phyloP scores from a whole-genome alignment of 2,329 filamentous ascomycete species.

The Apiospora koreana region DNA sequence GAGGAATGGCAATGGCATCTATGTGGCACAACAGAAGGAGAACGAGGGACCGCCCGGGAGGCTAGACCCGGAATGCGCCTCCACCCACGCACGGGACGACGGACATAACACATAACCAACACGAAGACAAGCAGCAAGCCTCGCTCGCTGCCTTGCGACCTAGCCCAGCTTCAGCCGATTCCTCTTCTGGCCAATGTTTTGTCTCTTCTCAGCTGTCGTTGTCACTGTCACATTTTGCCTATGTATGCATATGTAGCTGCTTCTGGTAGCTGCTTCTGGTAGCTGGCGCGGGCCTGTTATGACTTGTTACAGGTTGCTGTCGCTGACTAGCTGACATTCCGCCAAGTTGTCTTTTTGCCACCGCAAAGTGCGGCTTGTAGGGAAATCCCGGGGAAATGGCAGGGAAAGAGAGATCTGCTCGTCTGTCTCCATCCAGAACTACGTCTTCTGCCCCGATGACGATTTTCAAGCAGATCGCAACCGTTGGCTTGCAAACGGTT shows the following conservation, averaged over 20 bases:
- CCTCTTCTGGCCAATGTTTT: not conserved
- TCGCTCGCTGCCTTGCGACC: not conserved
- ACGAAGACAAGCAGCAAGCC: not conserved
- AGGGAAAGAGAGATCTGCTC: not conserved
- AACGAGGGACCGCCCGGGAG: not conserved
- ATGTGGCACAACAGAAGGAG: not conserved
- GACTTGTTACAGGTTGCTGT: not conserved
- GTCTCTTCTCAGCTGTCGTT: not conserved
- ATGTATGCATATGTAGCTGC: not conserved
- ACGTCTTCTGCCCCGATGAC: not conserved
- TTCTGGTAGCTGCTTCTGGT: not conserved
- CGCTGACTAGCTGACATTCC: not conserved
- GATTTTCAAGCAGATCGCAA: not conserved
- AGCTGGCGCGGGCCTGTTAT: not conserved
- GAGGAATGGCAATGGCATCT: not conserved
- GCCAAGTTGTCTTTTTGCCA: not conserved
- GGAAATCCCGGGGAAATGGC: not conserved
- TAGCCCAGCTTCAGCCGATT: not conserved
- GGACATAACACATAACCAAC: not conserved
- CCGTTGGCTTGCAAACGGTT: not conserved
- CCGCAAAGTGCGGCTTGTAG: not conserved
- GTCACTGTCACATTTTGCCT: conserved; percentile 3
- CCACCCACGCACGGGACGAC: not conserved
- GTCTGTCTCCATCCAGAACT: not conserved
- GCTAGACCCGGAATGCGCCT: not conserved